Evolutionary conservation across 345 rosid species (phyloP).

Genomic region (Viola odorata): DNA sequence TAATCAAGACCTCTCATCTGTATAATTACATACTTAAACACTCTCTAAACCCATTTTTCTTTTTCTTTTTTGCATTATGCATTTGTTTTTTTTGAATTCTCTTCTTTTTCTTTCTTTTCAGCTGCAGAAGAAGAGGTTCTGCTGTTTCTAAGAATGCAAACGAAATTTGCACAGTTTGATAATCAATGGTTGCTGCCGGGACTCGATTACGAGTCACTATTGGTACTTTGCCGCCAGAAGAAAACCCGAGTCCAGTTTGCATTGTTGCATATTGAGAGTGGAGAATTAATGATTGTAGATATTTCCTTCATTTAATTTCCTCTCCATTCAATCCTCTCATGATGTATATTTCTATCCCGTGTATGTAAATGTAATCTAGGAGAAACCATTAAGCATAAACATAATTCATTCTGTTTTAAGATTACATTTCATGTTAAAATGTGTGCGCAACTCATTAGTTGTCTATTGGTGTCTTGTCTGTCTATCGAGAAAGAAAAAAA

Average conservation of each 20-base stretch:
- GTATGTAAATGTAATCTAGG: conserved; percentile 2
- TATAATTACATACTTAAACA: not conserved
- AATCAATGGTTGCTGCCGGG: conserved; percentile 1
- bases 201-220: not conserved
- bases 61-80: not conserved
- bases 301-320: not conserved
- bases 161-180: too few relatives aligned
- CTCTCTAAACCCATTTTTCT: not conserved
- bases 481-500: not conserved
- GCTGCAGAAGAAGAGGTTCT: conserved; percentile 63
- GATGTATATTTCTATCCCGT: not conserved
- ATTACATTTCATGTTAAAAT: not conserved
- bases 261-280: not conserved
- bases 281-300: not conserved
- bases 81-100: not conserved
- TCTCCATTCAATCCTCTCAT: not conserved
- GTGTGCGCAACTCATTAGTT: too few relatives aligned
- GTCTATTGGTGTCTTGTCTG: not conserved
- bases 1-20: conserved; percentile 12
- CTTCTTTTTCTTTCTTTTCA: not conserved
- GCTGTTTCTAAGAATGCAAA: conserved; percentile 47
- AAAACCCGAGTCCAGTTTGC: not conserved
- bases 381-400: not conserved
- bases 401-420: not conserved
- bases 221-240: too few relatives aligned